Conservation (phyloP, 192 early-diverging fungal genomes). For the Martensiomyces pterosporus region DNA sequence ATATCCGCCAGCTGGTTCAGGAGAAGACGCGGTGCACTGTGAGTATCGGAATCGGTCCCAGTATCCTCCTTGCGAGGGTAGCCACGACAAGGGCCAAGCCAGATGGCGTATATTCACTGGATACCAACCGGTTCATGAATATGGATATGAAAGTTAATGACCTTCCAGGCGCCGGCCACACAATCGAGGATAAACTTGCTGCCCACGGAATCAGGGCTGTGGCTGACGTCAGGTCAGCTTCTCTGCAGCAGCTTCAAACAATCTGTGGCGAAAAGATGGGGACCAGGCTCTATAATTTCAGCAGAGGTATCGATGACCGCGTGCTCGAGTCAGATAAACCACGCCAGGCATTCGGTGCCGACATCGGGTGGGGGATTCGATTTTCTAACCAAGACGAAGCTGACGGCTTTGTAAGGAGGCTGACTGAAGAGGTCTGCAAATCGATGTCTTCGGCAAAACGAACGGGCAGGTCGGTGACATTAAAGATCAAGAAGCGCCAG, state of each 20-base stretch:
- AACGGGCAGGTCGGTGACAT: slow-evolving; percentile 58
- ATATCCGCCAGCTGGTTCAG: slow-evolving; percentile 53
- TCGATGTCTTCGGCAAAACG: slow-evolving; percentile 56
- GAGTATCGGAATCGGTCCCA: slow-evolving; percentile 74
- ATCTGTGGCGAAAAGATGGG: slow-evolving; percentile 74
- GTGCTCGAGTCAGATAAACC: slow-evolving; percentile 58
- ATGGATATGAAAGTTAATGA: slow-evolving; percentile 13
- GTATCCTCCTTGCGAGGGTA: slow-evolving; percentile 68
- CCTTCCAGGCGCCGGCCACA: slow-evolving; percentile 58
- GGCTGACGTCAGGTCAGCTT: slow-evolving; percentile 41
- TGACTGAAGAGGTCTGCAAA: slow-evolving; percentile 62
- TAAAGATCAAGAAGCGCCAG: slow-evolving; percentile 63
- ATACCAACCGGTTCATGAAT: slow-evolving; percentile 3
- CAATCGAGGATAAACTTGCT: slow-evolving; percentile 44
- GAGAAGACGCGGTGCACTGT: slow-evolving; percentile 57
- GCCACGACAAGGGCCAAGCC: slow-evolving; percentile 76
- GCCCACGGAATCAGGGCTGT: slow-evolving; percentile 45
- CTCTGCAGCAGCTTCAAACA: slow-evolving; percentile 50
- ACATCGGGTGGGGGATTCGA: slow-evolving; percentile 86
- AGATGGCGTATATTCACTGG: slow-evolving; percentile 47
- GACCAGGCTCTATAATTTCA: slow-evolving; percentile 60
- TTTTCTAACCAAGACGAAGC: slow-evolving; percentile 70
- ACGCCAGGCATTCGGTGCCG: slow-evolving; percentile 76
- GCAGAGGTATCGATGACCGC: slow-evolving; percentile 72
- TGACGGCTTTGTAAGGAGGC: slow-evolving; percentile 61